Evolutionary conservation across 345 rosid species (phyloP).

Genomic region (Cardiospermum halicacabum): DNA sequence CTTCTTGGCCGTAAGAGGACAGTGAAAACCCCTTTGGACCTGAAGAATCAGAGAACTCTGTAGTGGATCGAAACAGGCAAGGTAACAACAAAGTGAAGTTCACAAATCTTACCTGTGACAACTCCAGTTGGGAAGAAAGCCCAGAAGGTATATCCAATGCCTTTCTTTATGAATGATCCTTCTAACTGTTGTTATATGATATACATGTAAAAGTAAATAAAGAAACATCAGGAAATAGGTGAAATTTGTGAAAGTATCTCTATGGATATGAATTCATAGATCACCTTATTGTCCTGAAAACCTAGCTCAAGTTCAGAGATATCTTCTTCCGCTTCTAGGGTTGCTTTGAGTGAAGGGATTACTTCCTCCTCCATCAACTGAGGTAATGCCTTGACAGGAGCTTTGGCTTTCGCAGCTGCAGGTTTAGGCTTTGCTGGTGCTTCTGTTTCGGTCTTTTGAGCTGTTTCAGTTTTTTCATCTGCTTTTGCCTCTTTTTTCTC

Average conservation of each 20-base stretch:
- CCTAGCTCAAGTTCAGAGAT: slow-evolving; percentile 57
- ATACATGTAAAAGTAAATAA: too few relatives aligned
- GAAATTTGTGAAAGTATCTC: not conserved
- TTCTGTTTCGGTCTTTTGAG: slow-evolving; percentile 33
- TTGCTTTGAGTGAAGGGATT: slow-evolving; percentile 62
- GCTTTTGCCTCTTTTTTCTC: slow-evolving; percentile 43
- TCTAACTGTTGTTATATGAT: slow-evolving; percentile 46
- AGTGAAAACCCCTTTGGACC: slow-evolving; percentile 85
- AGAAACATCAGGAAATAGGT: not conserved
- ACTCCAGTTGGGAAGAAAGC: slow-evolving; percentile 81
- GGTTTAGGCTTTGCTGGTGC: slow-evolving; percentile 59
- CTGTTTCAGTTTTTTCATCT: slow-evolving; percentile 36
- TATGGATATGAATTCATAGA: not conserved
- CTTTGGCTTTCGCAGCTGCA: slow-evolving; percentile 68
- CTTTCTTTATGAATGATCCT: slow-evolving; percentile 68
- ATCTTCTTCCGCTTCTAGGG: slow-evolving; percentile 65
- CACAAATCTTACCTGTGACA: slow-evolving; percentile 45
- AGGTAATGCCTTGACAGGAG: slow-evolving; percentile 53
- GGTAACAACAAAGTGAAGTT: not conserved
- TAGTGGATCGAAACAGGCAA: not conserved
- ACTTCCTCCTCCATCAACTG: slow-evolving; percentile 89
- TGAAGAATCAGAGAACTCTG: slow-evolving; percentile 19
- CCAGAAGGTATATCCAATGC: slow-evolving; percentile 66
- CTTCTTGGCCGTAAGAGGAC: slow-evolving; percentile 65
- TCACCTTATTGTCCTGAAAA: slow-evolving; percentile 73